Evolutionary conservation across 768 basidiomycete genomes (phyloP), one percentile per base, ranked within the genome.

Genomic region (Strobilomyces echinocephalus): DNA sequence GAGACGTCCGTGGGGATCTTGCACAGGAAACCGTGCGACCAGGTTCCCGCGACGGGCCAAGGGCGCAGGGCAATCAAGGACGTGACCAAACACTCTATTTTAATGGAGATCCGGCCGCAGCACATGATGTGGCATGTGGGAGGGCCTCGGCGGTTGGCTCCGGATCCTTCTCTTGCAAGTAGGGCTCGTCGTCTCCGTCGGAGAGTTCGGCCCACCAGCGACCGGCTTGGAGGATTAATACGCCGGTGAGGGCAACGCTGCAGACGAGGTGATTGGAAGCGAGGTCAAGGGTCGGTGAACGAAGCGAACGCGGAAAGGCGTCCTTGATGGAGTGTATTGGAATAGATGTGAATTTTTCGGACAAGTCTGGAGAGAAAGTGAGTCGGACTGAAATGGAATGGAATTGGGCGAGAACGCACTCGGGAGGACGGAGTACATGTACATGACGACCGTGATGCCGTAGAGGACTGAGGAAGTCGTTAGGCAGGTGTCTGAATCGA

Each of bases 161-260:
- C 18, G 52, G 34, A 16, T 57, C 49, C 24, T 66, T 63, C 53
- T 75, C 72, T 50, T 73, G 38, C 34, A 69, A 30, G 30, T 64
- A 68, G 16, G 55, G 66, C 14, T 79, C 79, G 21, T 81, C 81
- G 31, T 83, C 83, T 31, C 71, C 72, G 56, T 90, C 88, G 15
- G 83, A 76, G 30, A 79, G 80, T 65, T 93, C 91, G 4, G 86
- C 88, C 89, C 89, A 93, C 74, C 83, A 87, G 41, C 90, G 80
- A 42, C 86, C 87, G 0, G 89, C 88, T 72, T 93, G 91, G 24
- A 93, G 78, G 9, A 84, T 81, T 33, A 93, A 73, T 26, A 93
- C 87, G n/a, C 91, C 91, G 0, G 91, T 93, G 50, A 93, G 78
- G 1, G 88, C 88, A 44, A 93, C 91, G 64, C 87, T 88, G 74